A percentile compares a stretch with the other conserved stretches of the same genome.
These are phyloP conservation scores for Pythium chondricola DNA, from an alignment of 352 stramenopile species.

Conservation along the genomic window DNA sequence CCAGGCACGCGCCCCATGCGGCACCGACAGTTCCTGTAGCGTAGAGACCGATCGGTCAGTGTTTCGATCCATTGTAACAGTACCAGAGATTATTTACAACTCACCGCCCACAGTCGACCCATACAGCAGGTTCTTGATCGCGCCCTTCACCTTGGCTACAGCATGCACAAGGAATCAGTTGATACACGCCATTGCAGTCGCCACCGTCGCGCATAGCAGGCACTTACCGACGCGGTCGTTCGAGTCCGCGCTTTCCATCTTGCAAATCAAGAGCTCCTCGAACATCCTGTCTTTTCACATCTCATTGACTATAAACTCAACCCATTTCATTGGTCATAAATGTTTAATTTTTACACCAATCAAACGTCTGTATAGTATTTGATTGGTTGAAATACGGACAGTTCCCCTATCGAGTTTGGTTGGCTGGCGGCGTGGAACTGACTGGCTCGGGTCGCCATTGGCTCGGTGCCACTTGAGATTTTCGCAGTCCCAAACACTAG, in stretches of 20 bases:
- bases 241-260: slow-evolving; percentile 10
- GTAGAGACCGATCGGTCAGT: background rate
- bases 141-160: slow-evolving; percentile 60
- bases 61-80: background rate
- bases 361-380: too few relatives aligned
- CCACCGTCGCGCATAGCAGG: background rate
- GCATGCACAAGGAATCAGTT: background rate
- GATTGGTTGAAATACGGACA: too few relatives aligned
- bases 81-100: background rate
- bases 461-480: slow-evolving; percentile 73
- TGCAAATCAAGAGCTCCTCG: background rate
- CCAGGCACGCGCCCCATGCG: slow-evolving; percentile 48
- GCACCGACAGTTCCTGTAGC: slow-evolving; percentile 43
- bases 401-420: slow-evolving; percentile 1
- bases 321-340: slow-evolving; percentile 10
- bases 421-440: slow-evolving; percentile 11
- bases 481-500: slow-evolving; percentile 48
- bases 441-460: too few relatives aligned
- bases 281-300: background rate
- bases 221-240: slow-evolving; percentile 11
- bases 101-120: slow-evolving; percentile 46
- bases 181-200: background rate
- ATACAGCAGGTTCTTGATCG: slow-evolving; percentile 63
- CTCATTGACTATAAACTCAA: slow-evolving; percentile 5
- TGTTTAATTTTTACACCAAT: too few relatives aligned